Base-by-base conservation (phyloP, 495 filamentous ascomycete genomes). In the Podospora appendiculata region DNA sequence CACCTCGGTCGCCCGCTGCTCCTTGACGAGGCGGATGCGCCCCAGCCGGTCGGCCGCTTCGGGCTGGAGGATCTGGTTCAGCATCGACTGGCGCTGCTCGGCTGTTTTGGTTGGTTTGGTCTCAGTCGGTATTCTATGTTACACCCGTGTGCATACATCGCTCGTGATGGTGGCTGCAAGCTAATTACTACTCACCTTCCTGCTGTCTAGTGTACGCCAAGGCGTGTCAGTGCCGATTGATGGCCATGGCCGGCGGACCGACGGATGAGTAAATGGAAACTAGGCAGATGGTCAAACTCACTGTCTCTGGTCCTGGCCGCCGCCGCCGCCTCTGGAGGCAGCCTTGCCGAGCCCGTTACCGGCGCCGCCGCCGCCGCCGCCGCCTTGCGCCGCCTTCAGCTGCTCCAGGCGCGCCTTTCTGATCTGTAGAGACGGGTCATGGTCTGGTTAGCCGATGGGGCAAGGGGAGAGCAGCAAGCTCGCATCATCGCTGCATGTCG, bases 1-100 rank as follows among this genome's bases (percentile, higher is more conserved):
- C 50, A 97, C 80, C 61, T 96, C 90, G 42, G 77, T 77, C 35
- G 93, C 93, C 60, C 94, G 88, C 49, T 84, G 84, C 66, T 90
- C 91, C 70, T 96, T 97, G 51, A 97, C 93, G 51, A 98, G 82
- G 12, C 91, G 87, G 70, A 98, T 97, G 53, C 94, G 87, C 44
- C 89, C 89, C 9, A 98, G 78, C 13, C 93, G 87, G 71, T 98
- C 93, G 48, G 89, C 87, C 17, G 93, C 94, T 62, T 89, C 90
- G 62, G 94, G 92, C 54, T 88, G 82, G 50, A 97, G 88, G 77
- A 98, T 95, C 64, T 97, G 93, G 58, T 77, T 79, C 48, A 98
- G 82, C 58, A 95, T 87, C 32, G 84, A 75, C 64, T 84, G 71
- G 52, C 92, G 88, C 32, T 80, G 80, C 62, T 88, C 84, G 59